Percentiles rank a stretch among this genome's conserved stretches.
These are phyloP conservation scores for Craspedostauros australis DNA, from an alignment of 108 stramenopile genomes.

Conservation along the genomic window DNA sequence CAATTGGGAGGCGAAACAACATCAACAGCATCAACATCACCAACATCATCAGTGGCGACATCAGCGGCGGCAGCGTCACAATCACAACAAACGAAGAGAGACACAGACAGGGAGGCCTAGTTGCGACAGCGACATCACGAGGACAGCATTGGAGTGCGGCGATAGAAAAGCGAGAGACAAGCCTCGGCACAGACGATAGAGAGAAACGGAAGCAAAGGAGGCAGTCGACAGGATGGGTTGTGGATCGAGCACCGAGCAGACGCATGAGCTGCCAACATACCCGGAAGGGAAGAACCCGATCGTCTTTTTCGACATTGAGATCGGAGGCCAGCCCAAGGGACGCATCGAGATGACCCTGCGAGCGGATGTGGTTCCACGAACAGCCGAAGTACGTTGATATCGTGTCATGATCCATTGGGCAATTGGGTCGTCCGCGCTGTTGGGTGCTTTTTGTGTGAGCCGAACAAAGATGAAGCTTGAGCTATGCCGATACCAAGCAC, in stretches of 20 bases:
- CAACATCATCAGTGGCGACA: too few species aligned
- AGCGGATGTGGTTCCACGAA: slow-evolving; percentile 82
- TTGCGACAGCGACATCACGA: too few species aligned
- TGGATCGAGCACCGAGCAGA: slow-evolving; percentile 12
- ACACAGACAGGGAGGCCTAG: too few species aligned
- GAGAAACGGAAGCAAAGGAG: too few species aligned
- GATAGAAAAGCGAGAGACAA: too few species aligned
- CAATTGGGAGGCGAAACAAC: too few species aligned
- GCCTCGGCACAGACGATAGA: too few species aligned
- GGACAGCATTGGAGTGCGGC: too few species aligned
- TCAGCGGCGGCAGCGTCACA: too few species aligned
- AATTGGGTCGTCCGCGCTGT: slow-evolving; percentile 52
- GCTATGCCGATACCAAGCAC: neutral
- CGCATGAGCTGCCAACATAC: neutral
- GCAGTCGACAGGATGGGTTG: slow-evolving; percentile 22
- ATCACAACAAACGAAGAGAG: too few species aligned
- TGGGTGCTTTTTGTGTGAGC: slow-evolving; percentile 3
- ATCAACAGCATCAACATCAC: too few species aligned
- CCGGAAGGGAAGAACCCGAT: slow-evolving; percentile 71
- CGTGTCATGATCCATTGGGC: slow-evolving; percentile 23
- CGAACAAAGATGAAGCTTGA: neutral
- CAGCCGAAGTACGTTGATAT: slow-evolving; percentile 50
- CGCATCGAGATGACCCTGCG: slow-evolving; percentile 82
- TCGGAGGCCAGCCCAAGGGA: slow-evolving; percentile 68
- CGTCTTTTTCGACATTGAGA: slow-evolving; percentile 95